Evolutionary conservation across 805 yeast genomes (phyloP).

Genomic region (Nakazawaea siamensis): DNA sequence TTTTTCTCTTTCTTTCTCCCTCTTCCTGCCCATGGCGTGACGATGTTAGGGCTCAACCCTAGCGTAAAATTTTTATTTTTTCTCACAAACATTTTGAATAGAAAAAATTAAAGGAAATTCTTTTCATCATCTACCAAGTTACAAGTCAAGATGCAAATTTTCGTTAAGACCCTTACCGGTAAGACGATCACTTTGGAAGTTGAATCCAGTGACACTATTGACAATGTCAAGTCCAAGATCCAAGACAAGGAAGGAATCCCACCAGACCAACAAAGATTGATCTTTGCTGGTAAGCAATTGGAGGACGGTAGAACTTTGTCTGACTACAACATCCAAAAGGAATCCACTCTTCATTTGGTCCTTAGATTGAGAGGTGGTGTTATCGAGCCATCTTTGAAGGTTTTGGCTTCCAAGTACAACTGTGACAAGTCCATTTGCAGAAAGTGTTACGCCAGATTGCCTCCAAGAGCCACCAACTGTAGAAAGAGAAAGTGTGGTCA

Average conservation of each 20-base stretch:
- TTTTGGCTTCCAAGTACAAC: slow-evolving; percentile 99
- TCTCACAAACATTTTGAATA: too few relatives aligned
- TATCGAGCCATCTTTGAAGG: slow-evolving; percentile 99
- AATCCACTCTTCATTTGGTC: slow-evolving; percentile 60
- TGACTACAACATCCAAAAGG: slow-evolving; percentile 94
- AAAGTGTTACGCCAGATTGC: slow-evolving; percentile 99
- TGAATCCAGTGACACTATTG: slow-evolving; percentile 92
- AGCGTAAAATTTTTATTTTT: too few relatives aligned
- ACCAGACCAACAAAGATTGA: slow-evolving; percentile 93
- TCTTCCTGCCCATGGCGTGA: too few relatives aligned
- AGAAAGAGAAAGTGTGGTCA: slow-evolving; percentile 99
- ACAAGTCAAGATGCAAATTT: slow-evolving; percentile 70
- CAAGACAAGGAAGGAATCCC: slow-evolving; percentile 97
- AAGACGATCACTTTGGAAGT: slow-evolving; percentile 86
- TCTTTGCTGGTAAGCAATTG: slow-evolving; percentile 93
- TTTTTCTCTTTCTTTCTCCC: too few relatives aligned
- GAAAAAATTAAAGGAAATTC: too few relatives aligned
- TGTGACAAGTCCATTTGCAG: slow-evolving; percentile 99
- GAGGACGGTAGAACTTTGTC: slow-evolving; percentile 94
- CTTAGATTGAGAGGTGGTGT: slow-evolving; percentile 71
- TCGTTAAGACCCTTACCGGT: slow-evolving; percentile 99
- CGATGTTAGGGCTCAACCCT: too few relatives aligned
- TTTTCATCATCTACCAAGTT: too few relatives aligned
- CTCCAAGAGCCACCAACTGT: slow-evolving; percentile 99
- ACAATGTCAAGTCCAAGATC: slow-evolving; percentile 90